phyloP scores from a whole-genome alignment of 2,329 filamentous ascomycete species.

The Phyllosticta ampelicida region DNA sequence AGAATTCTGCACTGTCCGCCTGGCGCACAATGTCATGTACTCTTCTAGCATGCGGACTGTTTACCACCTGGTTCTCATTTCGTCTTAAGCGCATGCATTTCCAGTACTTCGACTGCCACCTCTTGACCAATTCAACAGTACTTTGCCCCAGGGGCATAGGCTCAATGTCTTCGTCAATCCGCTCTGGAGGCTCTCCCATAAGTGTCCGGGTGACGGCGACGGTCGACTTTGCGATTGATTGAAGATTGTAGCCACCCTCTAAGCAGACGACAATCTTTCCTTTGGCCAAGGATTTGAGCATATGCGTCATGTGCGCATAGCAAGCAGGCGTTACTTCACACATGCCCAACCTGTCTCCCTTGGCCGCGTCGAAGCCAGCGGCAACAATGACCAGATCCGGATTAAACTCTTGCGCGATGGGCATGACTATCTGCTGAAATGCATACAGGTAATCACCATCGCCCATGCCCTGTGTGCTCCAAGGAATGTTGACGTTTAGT shows the following conservation, averaged over 20 bases:
- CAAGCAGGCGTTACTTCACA: constrained; percentile 86
- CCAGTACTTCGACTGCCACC: constrained; percentile 62
- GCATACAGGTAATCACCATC: constrained; percentile 96
- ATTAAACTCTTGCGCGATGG: constrained; percentile 84
- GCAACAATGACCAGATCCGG: constrained; percentile 93
- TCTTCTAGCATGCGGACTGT: constrained; percentile 41
- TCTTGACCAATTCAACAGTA: constrained; percentile 47
- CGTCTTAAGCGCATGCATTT: constrained; percentile 68
- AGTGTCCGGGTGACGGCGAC: constrained; percentile 83
- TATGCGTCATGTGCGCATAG: constrained; percentile 98
- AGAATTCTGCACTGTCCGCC: constrained; percentile 62
- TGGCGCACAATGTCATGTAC: constrained; percentile 71
- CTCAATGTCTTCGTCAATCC: constrained; percentile 29
- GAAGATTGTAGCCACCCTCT: constrained; percentile 90
- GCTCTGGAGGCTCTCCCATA: constrained; percentile 84
- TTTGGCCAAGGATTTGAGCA: constrained; percentile 89
- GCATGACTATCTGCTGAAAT: constrained; percentile 94
- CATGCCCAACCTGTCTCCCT: constrained; percentile 82
- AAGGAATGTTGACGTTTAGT: constrained; percentile 59
- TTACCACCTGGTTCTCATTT: constrained; percentile 20
- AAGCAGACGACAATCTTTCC: constrained; percentile 88
- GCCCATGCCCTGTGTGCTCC: constrained; percentile 67
- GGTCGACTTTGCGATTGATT: constrained; percentile 85
- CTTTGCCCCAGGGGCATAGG: constrained; percentile 29
- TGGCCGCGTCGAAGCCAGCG: constrained; percentile 90